Base-by-base conservation (phyloP, 192 early-diverging fungal species). In the Backusella psychrophila region DNA sequence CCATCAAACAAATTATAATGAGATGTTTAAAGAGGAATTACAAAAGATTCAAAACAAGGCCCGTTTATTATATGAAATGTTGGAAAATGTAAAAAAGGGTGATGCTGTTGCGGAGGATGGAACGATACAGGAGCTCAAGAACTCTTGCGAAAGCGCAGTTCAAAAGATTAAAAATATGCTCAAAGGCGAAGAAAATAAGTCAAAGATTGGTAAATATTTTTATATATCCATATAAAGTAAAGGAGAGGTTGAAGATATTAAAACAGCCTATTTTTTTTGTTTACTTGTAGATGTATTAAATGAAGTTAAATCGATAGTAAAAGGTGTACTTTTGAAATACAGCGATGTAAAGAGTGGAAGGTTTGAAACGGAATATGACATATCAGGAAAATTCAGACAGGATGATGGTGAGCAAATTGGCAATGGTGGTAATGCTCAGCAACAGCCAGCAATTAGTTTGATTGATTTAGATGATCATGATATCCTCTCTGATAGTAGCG, bases 1-100 rank as follows among this genome's bases (percentile, higher is more conserved):
- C 21, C 38, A 81, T 34, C 90, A 94, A 77, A 93, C 94, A 59
- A 91, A 99, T 83, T 99, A 98, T 80, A 93, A 94, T 65, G 84
- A 92, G 68, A 90, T 95, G 75, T 94, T 95, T 53, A 87, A 91
- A 29, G 81, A 88, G 70, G 96, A 97, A 80, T 77, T 98, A 31
- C 89, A 96, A 46, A 87, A 86, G 35, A 93, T 99, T 42, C 90
- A 96, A 81, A 86, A 88, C 63, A 94, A 94, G 72, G 90, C 90
- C 0, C 85, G 80, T n/a, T 83, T 95, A 46, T 77, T 99, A 36
- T 92, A 91, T 56, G 94, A 97, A 80, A 92, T 96, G 85, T 78
- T 97, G 44, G 89, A 89, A 67, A 87, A 85, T 52, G 89, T 92
- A 34, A 89, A 88, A 53, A 86, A 91, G 8, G 90, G 87, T 12